Percentiles rank a stretch among this genome's conserved stretches.
Evolutionary conservation across 83 land plant genomes (phyloP).

Genomic region (Isoetes engelmannii): DNA sequence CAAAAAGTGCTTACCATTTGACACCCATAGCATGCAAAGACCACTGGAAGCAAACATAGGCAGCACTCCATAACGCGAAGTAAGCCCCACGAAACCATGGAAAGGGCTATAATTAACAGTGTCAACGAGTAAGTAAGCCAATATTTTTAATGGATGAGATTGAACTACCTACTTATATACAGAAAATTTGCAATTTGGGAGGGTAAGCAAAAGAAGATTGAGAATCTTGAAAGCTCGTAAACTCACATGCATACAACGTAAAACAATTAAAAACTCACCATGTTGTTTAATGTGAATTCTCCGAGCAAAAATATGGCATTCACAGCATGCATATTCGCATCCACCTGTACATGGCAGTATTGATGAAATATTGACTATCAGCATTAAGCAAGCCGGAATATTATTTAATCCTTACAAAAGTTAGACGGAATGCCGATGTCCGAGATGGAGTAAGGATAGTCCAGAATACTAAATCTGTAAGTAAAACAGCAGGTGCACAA

Average conservation of each 20-base stretch:
- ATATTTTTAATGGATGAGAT: background rate
- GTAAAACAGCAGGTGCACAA: constrained; percentile 23
- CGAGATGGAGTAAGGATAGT: constrained; percentile 17
- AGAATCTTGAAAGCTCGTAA: background rate
- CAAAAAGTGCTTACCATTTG: background rate
- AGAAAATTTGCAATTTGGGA: too few relatives aligned
- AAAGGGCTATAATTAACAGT: constrained; percentile 13
- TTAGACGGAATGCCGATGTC: constrained; percentile 16
- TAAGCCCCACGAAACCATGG: constrained; percentile 32
- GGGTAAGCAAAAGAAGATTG: too few relatives aligned
- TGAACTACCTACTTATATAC: too few relatives aligned
- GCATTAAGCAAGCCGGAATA: background rate
- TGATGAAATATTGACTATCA: background rate
- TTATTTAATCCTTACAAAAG: constrained; percentile 10
- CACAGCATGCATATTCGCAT: constrained; percentile 26
- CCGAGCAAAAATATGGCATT: constrained; percentile 13
- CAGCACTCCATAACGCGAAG: constrained; percentile 25
- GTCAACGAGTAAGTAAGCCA: background rate
- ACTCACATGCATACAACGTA: background rate
- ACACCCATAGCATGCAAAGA: constrained; percentile 14
- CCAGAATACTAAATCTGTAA: constrained; percentile 33
- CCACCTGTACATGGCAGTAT: background rate
- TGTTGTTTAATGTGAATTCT: constrained; percentile 20
- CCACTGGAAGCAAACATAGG: constrained; percentile 28
- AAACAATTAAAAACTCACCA: constrained; percentile 3